Conservation (phyloP, 176 grass and related monocot genomes). For the Oryza nivara region DNA sequence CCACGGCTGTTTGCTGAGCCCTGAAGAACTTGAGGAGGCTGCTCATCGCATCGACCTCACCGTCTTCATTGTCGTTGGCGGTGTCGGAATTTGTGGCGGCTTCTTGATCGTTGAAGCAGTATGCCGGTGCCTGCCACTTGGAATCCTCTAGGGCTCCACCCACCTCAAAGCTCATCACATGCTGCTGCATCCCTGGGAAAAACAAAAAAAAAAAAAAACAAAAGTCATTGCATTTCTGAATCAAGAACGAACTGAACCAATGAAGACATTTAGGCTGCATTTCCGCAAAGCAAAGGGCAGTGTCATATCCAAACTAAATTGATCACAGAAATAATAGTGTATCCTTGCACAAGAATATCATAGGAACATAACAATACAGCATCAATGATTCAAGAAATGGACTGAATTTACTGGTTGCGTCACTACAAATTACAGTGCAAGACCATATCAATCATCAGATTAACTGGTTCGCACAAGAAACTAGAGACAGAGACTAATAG, state of each 20-base stretch:
- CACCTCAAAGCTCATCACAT: constrained; percentile 70
- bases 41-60: neutral
- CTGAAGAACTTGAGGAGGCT: constrained; percentile 34
- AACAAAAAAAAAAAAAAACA: neutral
- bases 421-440: neutral
- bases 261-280: neutral
- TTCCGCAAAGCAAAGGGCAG: too few species aligned
- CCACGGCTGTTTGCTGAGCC: neutral
- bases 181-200: constrained; percentile 45
- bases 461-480: neutral
- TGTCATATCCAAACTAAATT: too few species aligned
- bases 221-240: neutral
- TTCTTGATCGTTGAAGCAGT: constrained; percentile 41
- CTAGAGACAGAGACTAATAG: neutral
- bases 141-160: constrained; percentile 56
- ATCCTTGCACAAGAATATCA: too few species aligned
- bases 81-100: neutral
- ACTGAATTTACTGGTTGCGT: neutral
- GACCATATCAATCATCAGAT: neutral
- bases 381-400: too few species aligned
- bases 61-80: neutral
- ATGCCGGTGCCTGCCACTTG: constrained; percentile 55
- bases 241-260: neutral
- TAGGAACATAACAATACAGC: too few species aligned
- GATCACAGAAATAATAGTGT: too few species aligned